phyloP scores from a whole-genome alignment of 257 asterid species.

The Lithospermum erythrorhizon region DNA sequence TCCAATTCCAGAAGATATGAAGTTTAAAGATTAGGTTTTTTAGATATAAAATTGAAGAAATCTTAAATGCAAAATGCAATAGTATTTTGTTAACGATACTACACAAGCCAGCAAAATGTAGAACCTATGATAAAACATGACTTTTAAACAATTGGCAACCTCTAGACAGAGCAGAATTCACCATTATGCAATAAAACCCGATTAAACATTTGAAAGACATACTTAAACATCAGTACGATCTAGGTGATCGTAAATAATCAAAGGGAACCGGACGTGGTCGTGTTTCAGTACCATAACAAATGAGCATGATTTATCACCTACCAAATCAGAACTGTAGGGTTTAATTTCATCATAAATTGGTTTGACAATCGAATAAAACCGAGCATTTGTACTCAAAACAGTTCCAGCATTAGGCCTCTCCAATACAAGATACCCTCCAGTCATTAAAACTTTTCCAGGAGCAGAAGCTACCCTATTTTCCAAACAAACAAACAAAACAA shows the following conservation, averaged over 20 bases:
- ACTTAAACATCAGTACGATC: neutral
- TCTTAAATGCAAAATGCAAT: too few species aligned
- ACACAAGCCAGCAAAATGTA: too few species aligned
- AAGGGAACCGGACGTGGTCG: neutral
- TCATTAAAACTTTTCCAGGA: slow-evolving; percentile 97
- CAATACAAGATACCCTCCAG: slow-evolving; percentile 91
- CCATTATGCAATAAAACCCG: neutral
- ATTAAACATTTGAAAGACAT: neutral
- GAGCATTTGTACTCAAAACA: slow-evolving; percentile 92
- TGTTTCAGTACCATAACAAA: neutral
- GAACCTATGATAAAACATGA: too few species aligned
- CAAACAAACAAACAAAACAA: slow-evolving; percentile 13
- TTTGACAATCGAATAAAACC: slow-evolving; percentile 84
- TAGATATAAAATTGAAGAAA: too few species aligned
- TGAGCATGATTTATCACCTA: slow-evolving; percentile 20
- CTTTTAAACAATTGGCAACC: too few species aligned
- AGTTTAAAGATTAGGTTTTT: too few species aligned
- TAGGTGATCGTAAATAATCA: neutral
- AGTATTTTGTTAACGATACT: too few species aligned
- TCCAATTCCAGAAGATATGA: too few species aligned
- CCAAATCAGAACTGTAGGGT: slow-evolving; percentile 90
- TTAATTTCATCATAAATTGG: slow-evolving; percentile 55
- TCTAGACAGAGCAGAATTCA: too few species aligned
- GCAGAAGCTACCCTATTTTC: slow-evolving; percentile 81
- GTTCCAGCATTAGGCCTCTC: slow-evolving; percentile 98